Evolutionary conservation across 257 asterid genomes (phyloP).

Genomic region (Pogostemon cablin): DNA sequence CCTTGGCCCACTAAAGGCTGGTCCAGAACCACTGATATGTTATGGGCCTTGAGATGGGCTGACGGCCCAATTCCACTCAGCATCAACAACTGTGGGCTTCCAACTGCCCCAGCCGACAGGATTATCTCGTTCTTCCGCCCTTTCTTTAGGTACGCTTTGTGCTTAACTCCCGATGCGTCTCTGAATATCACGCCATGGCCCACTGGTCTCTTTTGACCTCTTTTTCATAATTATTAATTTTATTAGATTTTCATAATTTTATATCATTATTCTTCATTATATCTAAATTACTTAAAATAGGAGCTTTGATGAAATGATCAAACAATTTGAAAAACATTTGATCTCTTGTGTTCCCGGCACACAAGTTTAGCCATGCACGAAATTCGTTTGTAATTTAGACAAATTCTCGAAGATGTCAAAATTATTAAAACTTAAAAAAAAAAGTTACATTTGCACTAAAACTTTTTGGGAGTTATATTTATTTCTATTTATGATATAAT

Average conservation of each 20-base stretch:
- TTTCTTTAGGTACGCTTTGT: slow-evolving; percentile 57
- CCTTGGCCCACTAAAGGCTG: slow-evolving; percentile 83
- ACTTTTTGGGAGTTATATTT: too few relatives aligned
- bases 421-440: too few relatives aligned
- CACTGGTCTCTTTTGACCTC: slow-evolving; percentile 47
- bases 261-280: too few relatives aligned
- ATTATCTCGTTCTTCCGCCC: slow-evolving; percentile 69
- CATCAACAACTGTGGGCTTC: slow-evolving; percentile 93
- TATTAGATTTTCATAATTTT: neutral
- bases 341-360: too few relatives aligned
- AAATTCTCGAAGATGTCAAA: too few relatives aligned
- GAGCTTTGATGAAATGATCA: too few relatives aligned
- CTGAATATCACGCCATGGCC: slow-evolving; percentile 78
- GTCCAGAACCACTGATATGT: slow-evolving; percentile 55
- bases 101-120: slow-evolving; percentile 81
- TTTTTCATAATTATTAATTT: neutral
- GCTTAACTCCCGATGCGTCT: slow-evolving; percentile 59
- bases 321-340: too few relatives aligned
- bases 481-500: too few relatives aligned
- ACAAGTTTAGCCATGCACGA: too few relatives aligned
- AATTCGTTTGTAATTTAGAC: too few relatives aligned
- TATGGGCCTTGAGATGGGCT: slow-evolving; percentile 59
- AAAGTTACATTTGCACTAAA: too few relatives aligned
- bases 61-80: slow-evolving; percentile 80
- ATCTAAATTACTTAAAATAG: too few relatives aligned